phyloP scores from a whole-genome alignment of 495 filamentous ascomycete species.

The Penicillium manginii region DNA sequence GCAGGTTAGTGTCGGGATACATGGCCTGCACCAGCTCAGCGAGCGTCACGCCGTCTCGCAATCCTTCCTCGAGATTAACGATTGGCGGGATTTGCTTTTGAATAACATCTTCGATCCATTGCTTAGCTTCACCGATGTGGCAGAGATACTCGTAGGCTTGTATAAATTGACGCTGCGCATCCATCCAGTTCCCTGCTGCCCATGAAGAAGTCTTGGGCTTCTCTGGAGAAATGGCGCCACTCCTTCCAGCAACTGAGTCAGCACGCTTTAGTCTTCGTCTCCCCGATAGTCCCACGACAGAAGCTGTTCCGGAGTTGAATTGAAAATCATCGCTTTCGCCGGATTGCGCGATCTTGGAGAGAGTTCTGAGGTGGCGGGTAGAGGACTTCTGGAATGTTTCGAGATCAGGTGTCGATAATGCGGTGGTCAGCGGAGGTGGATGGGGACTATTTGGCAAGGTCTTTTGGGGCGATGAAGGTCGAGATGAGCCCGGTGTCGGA shows the following conservation, averaged over 20 bases:
- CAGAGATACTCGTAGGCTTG: conserved; percentile 99
- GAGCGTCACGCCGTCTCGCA: conserved; percentile 91
- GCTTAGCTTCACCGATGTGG: conserved; percentile 98
- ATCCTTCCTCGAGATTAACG: conserved; percentile 91
- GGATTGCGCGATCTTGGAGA: conserved; percentile 82
- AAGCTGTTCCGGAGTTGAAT: conserved; percentile 71
- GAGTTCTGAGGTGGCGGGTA: conserved; percentile 83
- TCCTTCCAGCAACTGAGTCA: conserved; percentile 57
- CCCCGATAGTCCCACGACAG: conserved; percentile 86
- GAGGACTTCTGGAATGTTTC: conserved; percentile 79
- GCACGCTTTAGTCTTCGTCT: conserved; percentile 80
- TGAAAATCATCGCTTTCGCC: conserved; percentile 77
- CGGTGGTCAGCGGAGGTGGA: conserved; percentile 44
- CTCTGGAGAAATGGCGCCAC: conserved; percentile 45
- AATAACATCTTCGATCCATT: conserved; percentile 98
- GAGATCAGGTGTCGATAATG: conserved; percentile 70
- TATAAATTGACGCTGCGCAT: conserved; percentile 93
- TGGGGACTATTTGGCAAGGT: conserved; percentile 46
- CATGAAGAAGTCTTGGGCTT: conserved; percentile 65
- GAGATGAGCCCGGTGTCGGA: conserved; percentile 34
- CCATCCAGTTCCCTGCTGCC: conserved; percentile 96
- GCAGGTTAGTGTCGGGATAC: conserved; percentile 69
- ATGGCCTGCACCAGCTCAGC: conserved; percentile 96
- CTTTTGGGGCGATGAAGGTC: conserved; percentile 45
- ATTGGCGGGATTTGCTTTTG: conserved; percentile 88